Base-by-base conservation (phyloP, 306 rosid genomes). In the Purshia tridentata region DNA sequence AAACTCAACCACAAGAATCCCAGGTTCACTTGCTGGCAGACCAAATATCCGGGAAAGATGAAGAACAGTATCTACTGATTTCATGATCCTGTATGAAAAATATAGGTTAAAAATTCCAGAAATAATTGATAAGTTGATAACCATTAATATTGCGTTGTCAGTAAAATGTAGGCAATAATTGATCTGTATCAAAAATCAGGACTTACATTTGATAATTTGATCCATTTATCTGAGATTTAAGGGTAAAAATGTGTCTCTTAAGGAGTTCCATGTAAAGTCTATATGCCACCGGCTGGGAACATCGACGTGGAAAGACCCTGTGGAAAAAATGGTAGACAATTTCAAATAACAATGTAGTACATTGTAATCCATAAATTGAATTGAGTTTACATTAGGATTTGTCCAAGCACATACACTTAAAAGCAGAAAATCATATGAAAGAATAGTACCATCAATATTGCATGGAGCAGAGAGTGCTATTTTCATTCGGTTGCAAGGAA, bases 241-340 rank as follows among this genome's bases (percentile, higher is more conserved):
- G 88, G n/a, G 82, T 67, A 78, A 89, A 94, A 58, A 85, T 87
- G 77, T 91, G 92, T 69, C 88, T 88, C 78, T 80, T 88, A 72
- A 91, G 82, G 23, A 94, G 92, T 73, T 94, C 99, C 84, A 94
- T 72, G 63, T 91, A 94, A 57, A 91, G 87, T 75, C 99, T 85
- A 75, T 89, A 91, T 3, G 97, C 96, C 15, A 78, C 93, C 35
- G 97, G 97, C 77, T 87, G 95, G 69, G 77, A 81, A 72, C 75
- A 82, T 76, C 99, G 81, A 67, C 85, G 80, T 55, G 99, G 96
- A 84, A 89, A 81, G 70, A 94, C 98, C 88, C 99, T 94, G 90
- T 49, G 70, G 73, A 79, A 69, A 66, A 13, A 65, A 70, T 6
- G 49, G 45, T 11, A 22, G 18, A 8, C 53, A 70, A 70, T 9